Percentiles rank a stretch among this genome's conserved stretches.
These are phyloP conservation scores for Botrytis medusae DNA, from an alignment of 2,329 filamentous ascomycete species.

Conservation along the genomic window DNA sequence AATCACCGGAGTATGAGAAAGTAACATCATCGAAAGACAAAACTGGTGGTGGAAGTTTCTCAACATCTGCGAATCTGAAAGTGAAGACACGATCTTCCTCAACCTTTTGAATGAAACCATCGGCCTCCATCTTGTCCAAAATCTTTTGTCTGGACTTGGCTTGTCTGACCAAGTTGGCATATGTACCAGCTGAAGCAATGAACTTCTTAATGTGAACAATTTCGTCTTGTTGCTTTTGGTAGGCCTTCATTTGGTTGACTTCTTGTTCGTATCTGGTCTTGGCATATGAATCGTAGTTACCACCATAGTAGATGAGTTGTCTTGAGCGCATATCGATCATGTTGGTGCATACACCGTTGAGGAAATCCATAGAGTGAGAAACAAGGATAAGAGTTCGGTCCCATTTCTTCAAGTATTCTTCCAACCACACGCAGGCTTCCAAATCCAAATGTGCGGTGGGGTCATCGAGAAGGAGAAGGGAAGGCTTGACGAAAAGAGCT, in stretches of 20 bases:
- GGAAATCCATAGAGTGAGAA: slow-evolving; percentile 97
- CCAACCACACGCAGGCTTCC: slow-evolving; percentile 98
- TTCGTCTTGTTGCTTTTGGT: slow-evolving; percentile 98
- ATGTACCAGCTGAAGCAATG: slow-evolving; percentile 98
- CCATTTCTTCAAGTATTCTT: slow-evolving; percentile 99
- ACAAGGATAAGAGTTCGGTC: slow-evolving; percentile 94
- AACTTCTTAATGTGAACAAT: slow-evolving; percentile 99
- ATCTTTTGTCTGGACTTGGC: slow-evolving; percentile 99
- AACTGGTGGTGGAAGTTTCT: slow-evolving; percentile 97
- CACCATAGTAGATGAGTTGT: slow-evolving; percentile 94
- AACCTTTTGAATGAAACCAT: slow-evolving; percentile 95
- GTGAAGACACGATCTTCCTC: slow-evolving; percentile 83
- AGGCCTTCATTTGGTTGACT: slow-evolving; percentile 98
- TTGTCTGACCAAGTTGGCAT: slow-evolving; percentile 97
- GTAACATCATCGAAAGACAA: slow-evolving; percentile 96
- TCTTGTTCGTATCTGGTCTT: slow-evolving; percentile 96
- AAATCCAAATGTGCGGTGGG: slow-evolving; percentile 98
- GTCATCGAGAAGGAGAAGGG: slow-evolving; percentile 92
- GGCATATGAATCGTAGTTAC: slow-evolving; percentile 98
- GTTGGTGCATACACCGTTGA: slow-evolving; percentile 96
- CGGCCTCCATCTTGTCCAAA: slow-evolving; percentile 99
- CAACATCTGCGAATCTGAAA: slow-evolving; percentile 97
- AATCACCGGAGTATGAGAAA: slow-evolving; percentile 92
- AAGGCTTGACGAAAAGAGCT: slow-evolving; percentile 97
- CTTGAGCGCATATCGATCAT: slow-evolving; percentile 98